phyloP scores from a whole-genome alignment of 2,329 filamentous ascomycete species.

The Sclerotinia trifoliorum region DNA sequence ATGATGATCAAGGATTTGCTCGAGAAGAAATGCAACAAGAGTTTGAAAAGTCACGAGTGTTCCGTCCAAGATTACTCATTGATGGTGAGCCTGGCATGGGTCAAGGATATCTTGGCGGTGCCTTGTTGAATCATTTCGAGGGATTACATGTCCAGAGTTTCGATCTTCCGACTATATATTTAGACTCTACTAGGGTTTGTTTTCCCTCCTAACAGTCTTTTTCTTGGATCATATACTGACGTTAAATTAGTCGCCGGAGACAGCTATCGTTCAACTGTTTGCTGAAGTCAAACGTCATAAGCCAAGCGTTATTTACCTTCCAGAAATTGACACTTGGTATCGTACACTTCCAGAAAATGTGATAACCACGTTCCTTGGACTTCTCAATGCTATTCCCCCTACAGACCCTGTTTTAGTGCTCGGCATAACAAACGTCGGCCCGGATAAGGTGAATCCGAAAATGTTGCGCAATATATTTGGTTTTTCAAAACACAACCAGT shows the following conservation, averaged over 20 bases:
- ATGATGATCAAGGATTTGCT: slow-evolving; percentile 79
- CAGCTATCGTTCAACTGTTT: slow-evolving; percentile 86
- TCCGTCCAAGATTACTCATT: slow-evolving; percentile 83
- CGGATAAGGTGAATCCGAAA: slow-evolving; percentile 58
- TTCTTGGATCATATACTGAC: slow-evolving; percentile 22
- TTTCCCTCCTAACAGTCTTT: neutral
- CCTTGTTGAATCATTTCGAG: slow-evolving; percentile 86
- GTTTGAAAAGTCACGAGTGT: slow-evolving; percentile 85
- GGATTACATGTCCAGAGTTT: slow-evolving; percentile 93
- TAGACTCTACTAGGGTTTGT: slow-evolving; percentile 73
- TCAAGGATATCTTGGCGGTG: slow-evolving; percentile 82
- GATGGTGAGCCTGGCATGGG: slow-evolving; percentile 87
- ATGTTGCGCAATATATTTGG: slow-evolving; percentile 80
- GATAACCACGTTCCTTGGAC: slow-evolving; percentile 77
- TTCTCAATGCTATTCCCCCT: slow-evolving; percentile 79
- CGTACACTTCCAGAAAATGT: slow-evolving; percentile 57
- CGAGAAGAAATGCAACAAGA: slow-evolving; percentile 73
- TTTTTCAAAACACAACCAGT: slow-evolving; percentile 76
- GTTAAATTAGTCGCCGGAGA: slow-evolving; percentile 52
- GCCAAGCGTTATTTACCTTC: slow-evolving; percentile 92
- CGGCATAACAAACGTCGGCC: slow-evolving; percentile 73
- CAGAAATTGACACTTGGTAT: slow-evolving; percentile 87
- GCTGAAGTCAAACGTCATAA: slow-evolving; percentile 91
- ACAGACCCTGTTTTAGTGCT: slow-evolving; percentile 87
- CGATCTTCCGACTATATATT: slow-evolving; percentile 82